phyloP scores from a whole-genome alignment of 257 asterid genomes.

The Fraxinus anomala region DNA sequence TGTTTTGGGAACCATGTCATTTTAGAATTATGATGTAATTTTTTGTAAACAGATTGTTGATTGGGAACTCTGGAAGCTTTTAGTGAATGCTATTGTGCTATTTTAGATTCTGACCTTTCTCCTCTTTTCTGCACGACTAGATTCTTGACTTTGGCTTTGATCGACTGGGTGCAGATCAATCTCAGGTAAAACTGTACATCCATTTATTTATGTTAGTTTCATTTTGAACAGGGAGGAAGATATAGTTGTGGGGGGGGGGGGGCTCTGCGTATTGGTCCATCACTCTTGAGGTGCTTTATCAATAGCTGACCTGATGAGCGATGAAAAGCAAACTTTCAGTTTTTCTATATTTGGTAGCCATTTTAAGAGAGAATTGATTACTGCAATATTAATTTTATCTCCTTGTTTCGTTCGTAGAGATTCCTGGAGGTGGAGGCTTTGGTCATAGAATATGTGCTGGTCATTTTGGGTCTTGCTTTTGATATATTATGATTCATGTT shows the following conservation, averaged over 20 bases:
- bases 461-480: constrained; percentile 2
- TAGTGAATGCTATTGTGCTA: constrained; percentile 19
- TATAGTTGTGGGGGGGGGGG: neutral
- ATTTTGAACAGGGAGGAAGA: constrained; percentile 2
- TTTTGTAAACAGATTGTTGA: constrained; percentile 13
- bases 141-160: constrained; percentile 96
- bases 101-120: constrained; percentile 31
- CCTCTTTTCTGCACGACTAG: constrained; percentile 48
- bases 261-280: neutral
- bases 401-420: neutral
- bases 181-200: constrained; percentile 60
- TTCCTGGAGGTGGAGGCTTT: neutral
- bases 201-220: constrained; percentile 17
- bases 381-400: neutral
- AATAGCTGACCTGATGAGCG: neutral
- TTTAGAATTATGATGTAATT: constrained; percentile 9
- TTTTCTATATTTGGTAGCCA: neutral
- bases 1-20: constrained; percentile 2
- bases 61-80: neutral
- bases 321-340: neutral
- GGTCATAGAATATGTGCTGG: neutral
- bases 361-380: neutral
- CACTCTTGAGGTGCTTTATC: neutral
- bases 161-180: constrained; percentile 94
- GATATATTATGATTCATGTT: neutral